phyloP scores from a whole-genome alignment of 2,329 filamentous ascomycete genomes.

The Colletotrichum karsti region DNA sequence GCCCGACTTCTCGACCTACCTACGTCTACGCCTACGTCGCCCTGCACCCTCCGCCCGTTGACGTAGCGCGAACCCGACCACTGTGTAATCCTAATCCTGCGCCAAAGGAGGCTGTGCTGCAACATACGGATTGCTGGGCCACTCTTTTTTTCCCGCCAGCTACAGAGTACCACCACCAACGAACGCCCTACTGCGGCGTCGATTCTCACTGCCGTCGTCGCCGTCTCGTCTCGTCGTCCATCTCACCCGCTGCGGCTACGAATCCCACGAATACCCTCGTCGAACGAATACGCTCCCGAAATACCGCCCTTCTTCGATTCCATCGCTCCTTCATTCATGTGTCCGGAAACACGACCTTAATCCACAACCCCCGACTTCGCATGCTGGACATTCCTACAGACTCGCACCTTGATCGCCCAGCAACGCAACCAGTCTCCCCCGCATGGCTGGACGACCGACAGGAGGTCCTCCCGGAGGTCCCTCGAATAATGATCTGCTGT shows the following conservation, averaged over 20 bases:
- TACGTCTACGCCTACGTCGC: background rate
- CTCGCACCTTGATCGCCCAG: constrained; percentile 34
- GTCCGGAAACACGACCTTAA: constrained; percentile 17
- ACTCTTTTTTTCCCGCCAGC: constrained; percentile 25
- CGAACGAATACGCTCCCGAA: background rate
- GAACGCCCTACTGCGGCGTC: constrained; percentile 8
- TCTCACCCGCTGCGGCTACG: constrained; percentile 5
- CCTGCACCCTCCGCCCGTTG: constrained; percentile 19
- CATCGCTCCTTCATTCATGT: constrained; percentile 22
- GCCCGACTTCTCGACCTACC: background rate
- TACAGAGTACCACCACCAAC: constrained; percentile 18
- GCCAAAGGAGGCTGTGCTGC: constrained; percentile 38
- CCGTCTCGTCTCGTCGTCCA: constrained; percentile 2
- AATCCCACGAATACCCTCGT: background rate
- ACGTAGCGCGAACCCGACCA: constrained; percentile 25
- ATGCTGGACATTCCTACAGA: constrained; percentile 40
- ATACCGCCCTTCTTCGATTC: constrained; percentile 2
- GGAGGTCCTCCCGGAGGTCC: constrained; percentile 58
- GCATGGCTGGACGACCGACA: constrained; percentile 68
- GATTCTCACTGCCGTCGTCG: background rate
- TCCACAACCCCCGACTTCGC: constrained; percentile 29
- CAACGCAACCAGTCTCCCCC: constrained; percentile 48
- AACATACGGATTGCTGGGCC: constrained; percentile 31
- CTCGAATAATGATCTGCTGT: constrained; percentile 68
- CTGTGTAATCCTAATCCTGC: constrained; percentile 31